phyloP scores from a whole-genome alignment of 169 alveolate species.

The Plasmodium berghei region DNA sequence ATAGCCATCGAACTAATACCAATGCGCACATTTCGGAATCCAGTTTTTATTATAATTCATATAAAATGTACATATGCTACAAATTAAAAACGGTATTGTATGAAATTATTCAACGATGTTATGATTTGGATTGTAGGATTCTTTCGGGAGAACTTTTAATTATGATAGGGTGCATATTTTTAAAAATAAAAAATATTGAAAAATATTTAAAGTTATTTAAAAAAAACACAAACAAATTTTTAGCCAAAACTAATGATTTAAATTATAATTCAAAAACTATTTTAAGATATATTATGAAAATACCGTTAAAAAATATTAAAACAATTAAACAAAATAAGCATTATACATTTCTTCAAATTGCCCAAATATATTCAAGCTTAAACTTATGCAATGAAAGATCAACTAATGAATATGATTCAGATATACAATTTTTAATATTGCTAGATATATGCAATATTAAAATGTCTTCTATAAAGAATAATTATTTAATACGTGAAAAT shows the following conservation, averaged over 20 bases:
- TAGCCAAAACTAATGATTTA: slow-evolving; percentile 35
- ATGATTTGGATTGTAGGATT: slow-evolving; percentile 46
- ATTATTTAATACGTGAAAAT: slow-evolving; percentile 3
- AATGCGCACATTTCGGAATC: not conserved
- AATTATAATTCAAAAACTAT: slow-evolving; percentile 48
- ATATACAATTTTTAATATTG: slow-evolving; percentile 57
- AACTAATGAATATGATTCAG: slow-evolving; percentile 51
- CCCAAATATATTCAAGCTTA: slow-evolving; percentile 55
- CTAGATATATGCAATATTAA: slow-evolving; percentile 41
- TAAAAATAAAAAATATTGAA: slow-evolving; percentile 62
- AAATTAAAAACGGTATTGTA: slow-evolving; percentile 53
- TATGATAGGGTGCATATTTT: slow-evolving; percentile 62
- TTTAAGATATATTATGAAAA: slow-evolving; percentile 49
- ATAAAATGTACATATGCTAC: slow-evolving; percentile 16
- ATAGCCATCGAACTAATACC: not conserved
- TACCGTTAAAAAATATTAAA: slow-evolving; percentile 47
- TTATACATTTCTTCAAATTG: slow-evolving; percentile 63
- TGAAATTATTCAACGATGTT: slow-evolving; percentile 69
- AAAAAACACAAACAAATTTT: slow-evolving; percentile 35
- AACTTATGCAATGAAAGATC: slow-evolving; percentile 28
- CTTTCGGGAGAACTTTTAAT: slow-evolving; percentile 63
- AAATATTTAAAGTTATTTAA: slow-evolving; percentile 55
- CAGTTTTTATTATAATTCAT: not conserved
- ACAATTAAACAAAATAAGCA: slow-evolving; percentile 11
- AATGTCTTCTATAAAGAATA: not conserved